A percentile compares a stretch with the other conserved stretches of the same genome.
phyloP scores from a whole-genome alignment of 768 basidiomycete genomes.

The Thelephora ganbajun region DNA sequence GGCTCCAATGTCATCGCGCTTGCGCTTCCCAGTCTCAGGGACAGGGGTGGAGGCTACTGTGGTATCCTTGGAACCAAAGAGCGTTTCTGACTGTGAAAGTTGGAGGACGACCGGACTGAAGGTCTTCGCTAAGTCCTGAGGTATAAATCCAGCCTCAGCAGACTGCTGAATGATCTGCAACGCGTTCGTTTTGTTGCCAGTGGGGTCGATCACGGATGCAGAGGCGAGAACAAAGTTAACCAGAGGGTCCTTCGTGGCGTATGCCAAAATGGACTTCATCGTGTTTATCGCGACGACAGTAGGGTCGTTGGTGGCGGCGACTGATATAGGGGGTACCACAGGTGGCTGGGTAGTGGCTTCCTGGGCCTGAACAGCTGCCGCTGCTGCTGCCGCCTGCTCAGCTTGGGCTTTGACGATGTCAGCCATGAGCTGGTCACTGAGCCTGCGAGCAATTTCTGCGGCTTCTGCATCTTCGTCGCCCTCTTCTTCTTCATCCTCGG shows the following conservation, averaged over 20 bases:
- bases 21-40: slow-evolving; percentile 64
- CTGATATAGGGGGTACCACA: slow-evolving; percentile 5
- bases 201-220: slow-evolving; percentile 31
- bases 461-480: slow-evolving; percentile 53
- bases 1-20: slow-evolving; percentile 43
- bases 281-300: slow-evolving; percentile 50
- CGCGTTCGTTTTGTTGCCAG: slow-evolving; percentile 32
- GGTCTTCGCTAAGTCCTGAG: slow-evolving; percentile 37
- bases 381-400: slow-evolving; percentile 18
- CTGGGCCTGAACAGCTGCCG: slow-evolving; percentile 3
- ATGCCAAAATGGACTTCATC: slow-evolving; percentile 46
- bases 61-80: slow-evolving; percentile 52
- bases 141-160: slow-evolving; percentile 30
- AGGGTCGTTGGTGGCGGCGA: slow-evolving; percentile 20
- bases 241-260: slow-evolving; percentile 40
- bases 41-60: slow-evolving; percentile 50
- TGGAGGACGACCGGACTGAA: slow-evolving; percentile 51
- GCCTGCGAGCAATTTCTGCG: slow-evolving; percentile 55
- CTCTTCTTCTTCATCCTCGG: slow-evolving; percentile 44
- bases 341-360: slow-evolving; percentile 1
- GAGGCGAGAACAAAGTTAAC: slow-evolving; percentile 37
- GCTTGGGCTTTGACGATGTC: slow-evolving; percentile 56
- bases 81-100: slow-evolving; percentile 47
- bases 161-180: slow-evolving; percentile 40
- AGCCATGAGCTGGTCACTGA: slow-evolving; percentile 70